Conservation (phyloP, 2,329 filamentous ascomycete species). For the Fusarium kyushuense region DNA sequence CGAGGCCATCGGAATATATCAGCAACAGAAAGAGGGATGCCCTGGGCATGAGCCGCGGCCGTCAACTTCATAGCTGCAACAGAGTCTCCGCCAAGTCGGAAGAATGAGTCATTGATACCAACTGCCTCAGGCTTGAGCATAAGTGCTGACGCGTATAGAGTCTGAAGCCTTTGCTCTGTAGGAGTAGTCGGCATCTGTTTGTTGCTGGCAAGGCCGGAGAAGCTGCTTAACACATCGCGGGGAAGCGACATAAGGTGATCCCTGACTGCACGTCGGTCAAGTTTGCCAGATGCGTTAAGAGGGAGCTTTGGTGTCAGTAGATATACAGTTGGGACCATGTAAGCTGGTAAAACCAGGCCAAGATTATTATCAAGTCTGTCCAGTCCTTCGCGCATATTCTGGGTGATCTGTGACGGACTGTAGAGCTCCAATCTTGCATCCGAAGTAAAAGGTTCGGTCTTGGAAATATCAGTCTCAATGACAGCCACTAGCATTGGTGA, state of each 20-base stretch:
- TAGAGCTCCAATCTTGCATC: background rate
- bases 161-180: constrained; percentile 1
- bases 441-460: background rate
- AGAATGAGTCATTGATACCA: constrained; percentile 8
- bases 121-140: background rate
- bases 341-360: background rate
- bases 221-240: constrained; percentile 1
- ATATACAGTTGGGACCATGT: constrained; percentile 6
- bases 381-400: background rate
- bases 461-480: background rate
- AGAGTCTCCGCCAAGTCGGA: constrained; percentile 4
- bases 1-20: constrained; percentile 6
- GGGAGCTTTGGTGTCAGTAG: constrained; percentile 1
- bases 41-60: constrained; percentile 3
- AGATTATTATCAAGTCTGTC: background rate
- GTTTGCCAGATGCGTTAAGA: constrained; percentile 6
- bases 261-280: constrained; percentile 1
- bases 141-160: background rate
- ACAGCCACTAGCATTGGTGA: constrained; percentile 5
- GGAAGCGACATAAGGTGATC: constrained; percentile 1
- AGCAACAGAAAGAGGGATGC: constrained; percentile 8
- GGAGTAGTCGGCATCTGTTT: constrained; percentile 6
- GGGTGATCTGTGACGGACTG: constrained; percentile 2
- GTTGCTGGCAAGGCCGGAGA: background rate
- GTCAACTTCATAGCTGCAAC: constrained; percentile 5